Conservation (phyloP, 2,329 filamentous ascomycete genomes). For the Fusarium armeniacum region DNA sequence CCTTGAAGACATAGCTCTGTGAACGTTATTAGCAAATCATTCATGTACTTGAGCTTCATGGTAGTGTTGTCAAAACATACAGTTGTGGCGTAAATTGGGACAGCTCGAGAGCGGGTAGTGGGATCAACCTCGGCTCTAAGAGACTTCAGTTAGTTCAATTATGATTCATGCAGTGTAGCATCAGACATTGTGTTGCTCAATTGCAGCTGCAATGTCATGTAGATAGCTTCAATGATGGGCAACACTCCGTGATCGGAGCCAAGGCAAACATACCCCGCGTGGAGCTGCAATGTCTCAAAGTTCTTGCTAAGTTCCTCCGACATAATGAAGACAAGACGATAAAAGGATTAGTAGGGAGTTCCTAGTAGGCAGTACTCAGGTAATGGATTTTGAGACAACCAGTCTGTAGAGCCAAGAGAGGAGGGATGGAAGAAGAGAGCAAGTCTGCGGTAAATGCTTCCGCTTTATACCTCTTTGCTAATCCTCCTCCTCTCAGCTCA, state of each 20-base stretch:
- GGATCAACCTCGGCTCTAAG: slow-evolving; percentile 83
- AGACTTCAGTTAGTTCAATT: slow-evolving; percentile 24
- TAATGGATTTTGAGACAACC: background rate
- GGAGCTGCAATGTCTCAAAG: slow-evolving; percentile 89
- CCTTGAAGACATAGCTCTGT: slow-evolving; percentile 92
- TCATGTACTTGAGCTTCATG: slow-evolving; percentile 1
- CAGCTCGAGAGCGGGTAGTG: slow-evolving; percentile 86
- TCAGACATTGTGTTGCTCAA: background rate
- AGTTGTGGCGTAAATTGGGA: slow-evolving; percentile 96
- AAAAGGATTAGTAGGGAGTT: background rate
- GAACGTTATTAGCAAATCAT: background rate
- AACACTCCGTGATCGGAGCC: slow-evolving; percentile 33
- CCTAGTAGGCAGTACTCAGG: too few relatives aligned
- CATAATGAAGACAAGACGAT: slow-evolving; percentile 48
- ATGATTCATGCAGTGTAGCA: background rate
- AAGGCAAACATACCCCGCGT: slow-evolving; percentile 75
- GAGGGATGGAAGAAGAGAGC: background rate
- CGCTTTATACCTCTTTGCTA: slow-evolving; percentile 46
- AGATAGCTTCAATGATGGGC: background rate
- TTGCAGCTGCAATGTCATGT: slow-evolving; percentile 6
- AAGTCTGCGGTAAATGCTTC: slow-evolving; percentile 20
- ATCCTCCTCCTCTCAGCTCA: slow-evolving; percentile 3
- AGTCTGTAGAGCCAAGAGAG: slow-evolving; percentile 11
- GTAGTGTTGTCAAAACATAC: slow-evolving; percentile 51
- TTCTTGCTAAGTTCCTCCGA: slow-evolving; percentile 66